Conservation (phyloP, 139 green algal genomes). For the Chlorella ohadii region DNA sequence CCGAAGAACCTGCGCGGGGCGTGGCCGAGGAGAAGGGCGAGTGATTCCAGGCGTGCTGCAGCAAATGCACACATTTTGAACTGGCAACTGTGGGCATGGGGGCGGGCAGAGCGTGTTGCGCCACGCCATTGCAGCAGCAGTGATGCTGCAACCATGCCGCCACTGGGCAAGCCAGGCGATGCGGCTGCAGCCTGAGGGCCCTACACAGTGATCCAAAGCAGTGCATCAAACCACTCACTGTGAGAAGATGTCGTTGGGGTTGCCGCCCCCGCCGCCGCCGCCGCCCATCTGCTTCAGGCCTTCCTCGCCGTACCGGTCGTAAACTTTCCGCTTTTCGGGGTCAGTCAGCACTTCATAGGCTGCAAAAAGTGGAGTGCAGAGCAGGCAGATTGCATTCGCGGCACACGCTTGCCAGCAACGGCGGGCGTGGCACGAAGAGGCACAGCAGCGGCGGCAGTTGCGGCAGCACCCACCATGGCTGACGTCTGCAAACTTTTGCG, state of each 20-base stretch:
- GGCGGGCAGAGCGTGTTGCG: no score
- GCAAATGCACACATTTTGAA: no score
- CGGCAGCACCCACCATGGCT: slow-evolving; percentile 70
- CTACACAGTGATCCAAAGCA: no score
- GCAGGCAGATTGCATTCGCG: no score
- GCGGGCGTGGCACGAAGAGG: no score
- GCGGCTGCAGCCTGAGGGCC: no score
- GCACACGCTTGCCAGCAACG: no score
- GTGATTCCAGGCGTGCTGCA: no score
- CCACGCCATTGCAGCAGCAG: no score
- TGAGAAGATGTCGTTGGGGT: slow-evolving; percentile 88
- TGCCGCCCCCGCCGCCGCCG: slow-evolving; percentile 62
- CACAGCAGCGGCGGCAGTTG: not conserved
- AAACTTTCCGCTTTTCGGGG: slow-evolving; percentile 92
- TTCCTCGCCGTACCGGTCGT: slow-evolving; percentile 98
- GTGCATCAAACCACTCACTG: slow-evolving; percentile 57
- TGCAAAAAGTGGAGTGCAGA: slow-evolving; percentile 41
- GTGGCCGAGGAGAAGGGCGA: not conserved
- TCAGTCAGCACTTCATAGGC: slow-evolving; percentile 97
- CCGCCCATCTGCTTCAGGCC: slow-evolving; percentile 91
- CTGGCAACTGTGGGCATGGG: no score
- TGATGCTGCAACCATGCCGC: no score
- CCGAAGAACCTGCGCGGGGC: slow-evolving; percentile 77
- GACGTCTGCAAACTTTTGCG: slow-evolving; percentile 97
- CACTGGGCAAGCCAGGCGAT: no score